A percentile compares a stretch with the other conserved stretches of the same genome.
These are phyloP conservation scores for Obba rivulosa DNA, from an alignment of 768 basidiomycete species.

Conservation along the genomic window DNA sequence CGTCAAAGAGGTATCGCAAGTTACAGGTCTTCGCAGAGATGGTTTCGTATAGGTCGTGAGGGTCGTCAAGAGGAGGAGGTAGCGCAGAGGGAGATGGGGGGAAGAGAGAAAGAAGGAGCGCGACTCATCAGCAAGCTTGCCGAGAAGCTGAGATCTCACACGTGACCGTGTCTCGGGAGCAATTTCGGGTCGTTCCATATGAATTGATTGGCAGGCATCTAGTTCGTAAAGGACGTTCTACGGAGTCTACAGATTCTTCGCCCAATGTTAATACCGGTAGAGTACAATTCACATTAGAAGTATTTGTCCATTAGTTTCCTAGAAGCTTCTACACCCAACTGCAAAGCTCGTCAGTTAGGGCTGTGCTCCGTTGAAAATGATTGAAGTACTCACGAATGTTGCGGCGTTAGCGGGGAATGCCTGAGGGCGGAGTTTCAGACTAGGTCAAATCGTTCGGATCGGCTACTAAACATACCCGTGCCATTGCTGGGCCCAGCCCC, in stretches of 20 bases:
- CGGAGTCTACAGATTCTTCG: background rate
- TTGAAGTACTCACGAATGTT: conserved; percentile 62
- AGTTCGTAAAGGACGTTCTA: background rate
- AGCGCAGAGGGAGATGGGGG: background rate
- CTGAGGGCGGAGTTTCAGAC: conserved; percentile 28
- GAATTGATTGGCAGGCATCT: background rate
- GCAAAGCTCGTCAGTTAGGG: conserved; percentile 18
- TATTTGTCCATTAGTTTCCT: conserved; percentile 75
- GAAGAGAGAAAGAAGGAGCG: background rate
- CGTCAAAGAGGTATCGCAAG: too few species aligned
- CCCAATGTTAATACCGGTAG: too few species aligned
- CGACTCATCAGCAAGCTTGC: too few species aligned
- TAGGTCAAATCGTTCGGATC: background rate
- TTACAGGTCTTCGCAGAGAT: too few species aligned
- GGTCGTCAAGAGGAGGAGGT: background rate
- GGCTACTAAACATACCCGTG: conserved; percentile 49
- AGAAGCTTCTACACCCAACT: conserved; percentile 92
- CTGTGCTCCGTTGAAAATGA: background rate
- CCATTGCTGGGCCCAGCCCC: conserved; percentile 97
- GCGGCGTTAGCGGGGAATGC: conserved; percentile 98
- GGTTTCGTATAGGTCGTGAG: background rate
- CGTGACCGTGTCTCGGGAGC: background rate
- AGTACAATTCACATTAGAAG: conserved; percentile 29
- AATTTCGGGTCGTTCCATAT: background rate
- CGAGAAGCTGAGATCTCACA: too few species aligned